Evolutionary conservation across 2,329 filamentous ascomycete genomes (phyloP).

Genomic region (Sporothrix schenckii): DNA sequence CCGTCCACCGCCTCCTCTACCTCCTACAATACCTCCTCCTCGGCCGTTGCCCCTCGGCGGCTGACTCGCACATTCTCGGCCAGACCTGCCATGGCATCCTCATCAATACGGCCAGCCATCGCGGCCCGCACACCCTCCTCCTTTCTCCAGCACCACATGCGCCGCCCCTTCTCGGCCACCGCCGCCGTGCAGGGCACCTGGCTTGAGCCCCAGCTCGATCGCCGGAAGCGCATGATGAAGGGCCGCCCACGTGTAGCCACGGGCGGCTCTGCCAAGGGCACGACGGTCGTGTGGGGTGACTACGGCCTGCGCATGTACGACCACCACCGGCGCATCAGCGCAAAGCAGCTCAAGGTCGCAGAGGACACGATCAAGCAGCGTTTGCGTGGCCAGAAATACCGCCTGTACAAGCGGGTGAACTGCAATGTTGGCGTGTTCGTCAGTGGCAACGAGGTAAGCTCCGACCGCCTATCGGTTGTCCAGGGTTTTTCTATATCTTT

Average conservation of each 20-base stretch:
- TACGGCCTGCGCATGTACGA: constrained; percentile 93
- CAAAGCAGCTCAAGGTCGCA: constrained; percentile 82
- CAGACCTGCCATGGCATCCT: background rate
- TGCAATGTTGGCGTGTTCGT: constrained; percentile 96
- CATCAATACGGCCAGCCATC: constrained; percentile 12
- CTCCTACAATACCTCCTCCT: background rate
- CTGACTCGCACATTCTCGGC: constrained; percentile 28
- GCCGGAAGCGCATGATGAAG: constrained; percentile 88
- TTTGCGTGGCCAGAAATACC: constrained; percentile 87
- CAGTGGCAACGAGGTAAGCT: constrained; percentile 81
- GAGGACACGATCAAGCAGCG: constrained; percentile 91
- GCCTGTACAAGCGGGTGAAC: constrained; percentile 85
- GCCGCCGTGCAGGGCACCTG: constrained; percentile 65
- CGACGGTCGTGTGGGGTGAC: constrained; percentile 94
- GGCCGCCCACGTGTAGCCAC: constrained; percentile 85
- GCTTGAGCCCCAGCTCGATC: constrained; percentile 75
- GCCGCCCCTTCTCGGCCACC: constrained; percentile 74
- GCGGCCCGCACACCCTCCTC: constrained; percentile 32
- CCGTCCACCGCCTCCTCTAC: background rate
- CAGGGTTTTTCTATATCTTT: background rate
- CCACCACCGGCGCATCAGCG: constrained; percentile 87
- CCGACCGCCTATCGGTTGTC: background rate
- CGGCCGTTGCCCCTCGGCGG: constrained; percentile 1
- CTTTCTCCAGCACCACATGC: constrained; percentile 17
- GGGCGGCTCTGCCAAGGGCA: constrained; percentile 87